A percentile compares a stretch with the other conserved stretches of the same genome.
Evolutionary conservation across 805 yeast genomes (phyloP).

Genomic region (Yarrowia sp.): DNA sequence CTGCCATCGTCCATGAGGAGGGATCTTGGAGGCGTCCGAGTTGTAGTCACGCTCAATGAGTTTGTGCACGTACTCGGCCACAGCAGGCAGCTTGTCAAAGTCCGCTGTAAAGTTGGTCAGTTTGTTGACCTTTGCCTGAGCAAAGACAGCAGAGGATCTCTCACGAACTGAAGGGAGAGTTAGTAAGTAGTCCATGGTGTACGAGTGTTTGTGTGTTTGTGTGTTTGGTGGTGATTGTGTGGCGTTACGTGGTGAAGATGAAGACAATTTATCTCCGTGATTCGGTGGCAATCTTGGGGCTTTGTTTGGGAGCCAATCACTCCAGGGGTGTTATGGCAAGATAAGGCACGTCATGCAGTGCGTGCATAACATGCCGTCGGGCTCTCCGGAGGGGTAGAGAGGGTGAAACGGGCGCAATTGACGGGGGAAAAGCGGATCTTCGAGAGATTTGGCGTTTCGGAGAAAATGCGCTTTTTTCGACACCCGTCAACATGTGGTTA

Average conservation of each 20-base stretch:
- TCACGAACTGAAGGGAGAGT: constrained; percentile 58
- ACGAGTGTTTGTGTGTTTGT: neutral
- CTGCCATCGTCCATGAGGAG: constrained; percentile 69
- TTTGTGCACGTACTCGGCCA: constrained; percentile 48
- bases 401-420: neutral
- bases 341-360: constrained; percentile 11
- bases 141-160: constrained; percentile 47
- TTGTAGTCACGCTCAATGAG: constrained; percentile 50
- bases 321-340: neutral
- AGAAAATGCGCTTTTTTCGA: no score
- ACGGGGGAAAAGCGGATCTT: no score
- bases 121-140: constrained; percentile 42
- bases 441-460: no score
- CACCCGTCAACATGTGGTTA: no score
- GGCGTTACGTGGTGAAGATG: no score
- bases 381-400: constrained; percentile 2
- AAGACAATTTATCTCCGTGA: neutral
- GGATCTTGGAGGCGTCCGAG: constrained; percentile 47
- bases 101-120: constrained; percentile 49
- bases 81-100: constrained; percentile 42
- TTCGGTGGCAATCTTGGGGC: no score
- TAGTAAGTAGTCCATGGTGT: constrained; percentile 41
- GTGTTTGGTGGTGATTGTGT: no score
- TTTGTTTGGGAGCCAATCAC: no score
- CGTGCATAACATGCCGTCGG: constrained; percentile 22